Evolutionary conservation across 768 basidiomycete genomes (phyloP).

Genomic region (Dentipellis fragilis): DNA sequence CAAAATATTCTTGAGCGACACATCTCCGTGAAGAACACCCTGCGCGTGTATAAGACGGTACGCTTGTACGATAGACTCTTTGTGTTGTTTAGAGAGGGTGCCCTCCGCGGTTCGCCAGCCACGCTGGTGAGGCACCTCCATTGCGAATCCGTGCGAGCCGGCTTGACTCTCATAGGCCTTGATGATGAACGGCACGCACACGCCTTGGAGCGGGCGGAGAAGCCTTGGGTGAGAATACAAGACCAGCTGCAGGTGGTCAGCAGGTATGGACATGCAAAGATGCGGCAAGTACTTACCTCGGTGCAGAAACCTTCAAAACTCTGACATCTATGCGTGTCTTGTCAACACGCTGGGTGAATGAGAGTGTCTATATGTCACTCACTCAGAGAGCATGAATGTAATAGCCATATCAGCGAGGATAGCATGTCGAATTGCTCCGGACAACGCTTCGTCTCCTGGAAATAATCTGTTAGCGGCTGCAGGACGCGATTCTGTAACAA

Average conservation of each 20-base stretch:
- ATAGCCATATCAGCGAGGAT: too few relatives aligned
- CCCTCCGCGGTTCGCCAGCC: constrained; percentile 54
- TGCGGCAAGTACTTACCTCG: background rate
- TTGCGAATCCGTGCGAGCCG: constrained; percentile 29
- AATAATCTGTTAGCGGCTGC: too few relatives aligned
- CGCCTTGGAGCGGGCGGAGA: constrained; percentile 42
- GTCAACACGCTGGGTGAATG: too few relatives aligned
- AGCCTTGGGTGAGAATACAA: constrained; percentile 37
- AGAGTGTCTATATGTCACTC: too few relatives aligned
- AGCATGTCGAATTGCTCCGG: too few relatives aligned
- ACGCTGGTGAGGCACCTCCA: constrained; percentile 45
- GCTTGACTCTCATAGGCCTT: constrained; percentile 32
- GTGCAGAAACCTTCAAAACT: background rate
- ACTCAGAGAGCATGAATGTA: too few relatives aligned
- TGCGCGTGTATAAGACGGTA: constrained; percentile 30
- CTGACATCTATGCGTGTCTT: background rate
- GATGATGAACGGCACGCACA: constrained; percentile 44
- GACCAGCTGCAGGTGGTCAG: constrained; percentile 30
- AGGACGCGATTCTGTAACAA: too few relatives aligned
- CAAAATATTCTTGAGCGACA: constrained; percentile 34
- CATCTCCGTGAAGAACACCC: constrained; percentile 24
- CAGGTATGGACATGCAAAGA: background rate
- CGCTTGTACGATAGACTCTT: constrained; percentile 40
- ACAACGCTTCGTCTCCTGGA: too few relatives aligned
- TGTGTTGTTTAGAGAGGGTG: constrained; percentile 43